Base-by-base conservation (phyloP, 805 yeast species). In the Candida methanosorbosa region DNA sequence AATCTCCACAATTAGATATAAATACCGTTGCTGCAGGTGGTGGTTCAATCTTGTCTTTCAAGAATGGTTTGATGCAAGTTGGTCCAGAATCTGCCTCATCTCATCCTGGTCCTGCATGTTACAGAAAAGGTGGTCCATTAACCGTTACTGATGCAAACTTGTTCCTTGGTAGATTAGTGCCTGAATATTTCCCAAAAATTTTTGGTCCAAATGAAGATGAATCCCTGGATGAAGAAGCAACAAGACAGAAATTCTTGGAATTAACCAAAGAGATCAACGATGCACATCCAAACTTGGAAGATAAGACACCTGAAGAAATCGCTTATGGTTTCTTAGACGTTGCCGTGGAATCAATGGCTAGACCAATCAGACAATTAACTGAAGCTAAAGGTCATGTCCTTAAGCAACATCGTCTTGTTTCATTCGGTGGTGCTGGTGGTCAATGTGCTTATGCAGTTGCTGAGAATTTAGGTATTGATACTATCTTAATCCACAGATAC, bases 341-440 rank as follows among this genome's bases (percentile, higher is more conserved):
- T 6, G 95, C 95, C 1, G 80, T 82, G 48, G 94, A 83, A 47
- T 64, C 87, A 1, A 86, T 86, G 95, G 82, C 92, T n/a, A 70
- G 94, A 41, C 95, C 95, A 2, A 82, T 86, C 35, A 68, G 95
- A 38, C 78, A 81, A 28, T 60, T 86, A 34, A 85, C 95, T 0
- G 95, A 85, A 52, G 84, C 90, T 2, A 83, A 78, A 49, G 95
- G 95, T 4, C 75, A 77, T 49, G 66, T 72, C 28, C 68, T 77
- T 1, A 53, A 81, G 9, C 62, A 70, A 9, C 95, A 86, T 53
- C 61, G 80, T 38, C 59, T 86, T 39, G 94, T 87, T 2, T 71
- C 90, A 2, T 86, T 86, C 59, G 95, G 95, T 31, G 95, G 95
- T 32, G 94, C 94, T 18, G 95, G 95, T 35, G 95, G 95, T 8